A percentile compares a stretch with the other conserved stretches of the same genome.
Conservation (phyloP, 352 stramenopile species). For the Stramenopiles sp. region DNA sequence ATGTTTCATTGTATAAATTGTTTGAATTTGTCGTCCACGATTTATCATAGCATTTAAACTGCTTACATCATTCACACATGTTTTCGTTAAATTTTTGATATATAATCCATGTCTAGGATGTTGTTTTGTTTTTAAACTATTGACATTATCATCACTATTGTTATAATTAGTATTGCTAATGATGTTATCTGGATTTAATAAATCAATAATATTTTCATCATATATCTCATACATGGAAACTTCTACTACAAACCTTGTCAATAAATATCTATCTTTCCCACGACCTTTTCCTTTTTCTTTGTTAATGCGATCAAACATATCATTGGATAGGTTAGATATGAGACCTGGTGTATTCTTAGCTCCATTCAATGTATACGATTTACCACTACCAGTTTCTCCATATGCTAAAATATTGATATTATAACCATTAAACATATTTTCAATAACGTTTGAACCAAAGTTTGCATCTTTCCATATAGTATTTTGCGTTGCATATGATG, state of each 20-base stretch:
- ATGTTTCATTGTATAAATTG: background rate
- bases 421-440: slow-evolving; percentile 52
- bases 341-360: background rate
- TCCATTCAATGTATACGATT: slow-evolving; percentile 33
- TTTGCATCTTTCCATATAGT: background rate
- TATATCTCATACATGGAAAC: slow-evolving; percentile 91
- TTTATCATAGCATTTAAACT: background rate
- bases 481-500: background rate
- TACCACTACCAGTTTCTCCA: slow-evolving; percentile 64
- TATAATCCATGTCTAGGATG: background rate
- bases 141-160: background rate
- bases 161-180: background rate
- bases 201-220: slow-evolving; percentile 88
- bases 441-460: background rate
- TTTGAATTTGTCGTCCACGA: background rate
- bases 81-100: background rate
- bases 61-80: background rate
- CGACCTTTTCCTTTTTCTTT: background rate
- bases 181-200: slow-evolving; percentile 19
- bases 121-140: background rate
- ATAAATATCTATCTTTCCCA: background rate
- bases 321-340: background rate
- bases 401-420: slow-evolving; percentile 91
- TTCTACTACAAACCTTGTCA: slow-evolving; percentile 69
- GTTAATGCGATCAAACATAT: background rate